Evolutionary conservation across 495 filamentous ascomycete species (phyloP).

Genomic region (Xylaria castorea): DNA sequence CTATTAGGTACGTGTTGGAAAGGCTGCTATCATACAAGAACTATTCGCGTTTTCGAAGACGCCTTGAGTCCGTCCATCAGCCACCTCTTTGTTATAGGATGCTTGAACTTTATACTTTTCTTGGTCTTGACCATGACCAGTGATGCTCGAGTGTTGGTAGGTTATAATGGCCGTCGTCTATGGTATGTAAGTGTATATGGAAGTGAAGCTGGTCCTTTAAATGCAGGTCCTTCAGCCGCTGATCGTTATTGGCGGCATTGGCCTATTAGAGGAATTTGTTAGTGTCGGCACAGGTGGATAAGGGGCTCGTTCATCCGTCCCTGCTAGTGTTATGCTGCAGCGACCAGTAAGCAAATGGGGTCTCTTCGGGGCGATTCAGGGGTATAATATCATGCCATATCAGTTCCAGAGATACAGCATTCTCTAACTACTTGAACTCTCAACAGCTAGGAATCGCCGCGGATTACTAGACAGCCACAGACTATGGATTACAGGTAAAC

Average conservation of each 20-base stretch:
- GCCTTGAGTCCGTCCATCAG: background rate
- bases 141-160: background rate
- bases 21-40: no score
- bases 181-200: background rate
- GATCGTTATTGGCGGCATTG: conserved; percentile 13
- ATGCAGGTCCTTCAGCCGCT: background rate
- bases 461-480: background rate
- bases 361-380: conserved; percentile 13
- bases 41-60: no score
- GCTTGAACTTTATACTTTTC: background rate
- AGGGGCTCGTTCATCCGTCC: conserved; percentile 14
- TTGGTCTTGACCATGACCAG: background rate
- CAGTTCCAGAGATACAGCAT: no score
- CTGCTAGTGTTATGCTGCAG: background rate
- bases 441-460: background rate
- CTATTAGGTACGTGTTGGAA: no score
- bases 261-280: background rate
- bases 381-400: conserved; percentile 8
- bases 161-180: background rate
- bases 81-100: background rate
- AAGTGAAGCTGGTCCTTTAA: background rate
- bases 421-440: background rate
- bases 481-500: background rate
- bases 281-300: conserved; percentile 11
- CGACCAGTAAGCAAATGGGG: conserved; percentile 5